Evolutionary conservation across 2,329 filamentous ascomycete genomes (phyloP).

Genomic region (Coniochaeta prunicola): DNA sequence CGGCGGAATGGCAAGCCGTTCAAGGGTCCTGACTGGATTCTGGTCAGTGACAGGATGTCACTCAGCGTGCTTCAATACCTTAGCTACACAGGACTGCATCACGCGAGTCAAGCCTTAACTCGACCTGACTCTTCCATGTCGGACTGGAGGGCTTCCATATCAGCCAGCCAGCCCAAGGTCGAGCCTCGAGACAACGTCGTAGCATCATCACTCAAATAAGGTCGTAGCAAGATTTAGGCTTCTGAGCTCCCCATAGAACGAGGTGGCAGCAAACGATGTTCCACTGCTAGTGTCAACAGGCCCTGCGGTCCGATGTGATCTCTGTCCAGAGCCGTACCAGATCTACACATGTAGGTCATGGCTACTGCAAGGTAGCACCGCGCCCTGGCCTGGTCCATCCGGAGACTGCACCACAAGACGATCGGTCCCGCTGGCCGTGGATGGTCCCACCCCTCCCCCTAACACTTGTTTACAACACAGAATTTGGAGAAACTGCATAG

Average conservation of each 20-base stretch:
- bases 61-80: not conserved
- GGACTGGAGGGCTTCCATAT: not conserved
- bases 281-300: not conserved
- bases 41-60: not conserved
- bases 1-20: not conserved
- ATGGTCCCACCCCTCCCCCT: not conserved
- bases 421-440: not conserved
- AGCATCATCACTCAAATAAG: not conserved
- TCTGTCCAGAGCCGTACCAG: slow-evolving; percentile 1
- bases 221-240: not conserved
- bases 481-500: not conserved
- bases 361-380: not conserved
- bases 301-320: slow-evolving; percentile 3
- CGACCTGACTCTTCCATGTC: not conserved
- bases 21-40: not conserved
- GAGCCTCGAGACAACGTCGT: not conserved
- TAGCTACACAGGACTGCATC: not conserved
- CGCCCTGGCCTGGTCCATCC: not conserved
- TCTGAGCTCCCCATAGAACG: not conserved
- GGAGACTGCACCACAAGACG: not conserved
- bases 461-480: not conserved
- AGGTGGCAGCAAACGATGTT: not conserved
- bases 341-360: not conserved
- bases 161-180: not conserved
- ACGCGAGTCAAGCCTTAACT: not conserved